phyloP scores from a whole-genome alignment of 2,329 filamentous ascomycete species.

The Hypoxylon sp. region DNA sequence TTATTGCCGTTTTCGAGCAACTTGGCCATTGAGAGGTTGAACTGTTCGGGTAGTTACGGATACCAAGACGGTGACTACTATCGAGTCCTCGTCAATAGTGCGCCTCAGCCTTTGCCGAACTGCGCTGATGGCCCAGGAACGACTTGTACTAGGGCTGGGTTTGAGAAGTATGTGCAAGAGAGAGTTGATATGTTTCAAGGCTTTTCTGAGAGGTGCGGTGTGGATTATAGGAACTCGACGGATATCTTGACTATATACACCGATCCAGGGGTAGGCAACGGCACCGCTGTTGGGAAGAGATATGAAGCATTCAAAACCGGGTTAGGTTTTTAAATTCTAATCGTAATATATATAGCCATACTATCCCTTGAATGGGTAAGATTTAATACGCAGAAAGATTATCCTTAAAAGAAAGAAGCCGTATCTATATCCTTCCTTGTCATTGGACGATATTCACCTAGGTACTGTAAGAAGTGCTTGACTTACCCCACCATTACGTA shows the following conservation, averaged over 20 bases:
- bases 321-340: constrained; percentile 15
- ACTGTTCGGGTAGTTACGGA: constrained; percentile 71
- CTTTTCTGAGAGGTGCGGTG: constrained; percentile 59
- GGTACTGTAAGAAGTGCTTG: not conserved
- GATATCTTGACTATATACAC: constrained; percentile 52
- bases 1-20: constrained; percentile 77
- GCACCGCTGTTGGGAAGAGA: constrained; percentile 53
- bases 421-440: no score
- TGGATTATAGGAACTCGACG: constrained; percentile 52
- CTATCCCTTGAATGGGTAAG: no score
- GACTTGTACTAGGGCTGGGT: constrained; percentile 59
- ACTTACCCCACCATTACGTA: not conserved
- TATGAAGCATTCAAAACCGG: constrained; percentile 40
- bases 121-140: constrained; percentile 63
- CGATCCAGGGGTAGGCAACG: constrained; percentile 48
- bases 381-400: not conserved
- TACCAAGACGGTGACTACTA: constrained; percentile 67
- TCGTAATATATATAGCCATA: not conserved
- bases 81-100: constrained; percentile 62
- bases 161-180: constrained; percentile 59
- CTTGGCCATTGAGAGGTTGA: constrained; percentile 75
- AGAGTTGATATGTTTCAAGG: constrained; percentile 58
- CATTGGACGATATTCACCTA: not conserved
- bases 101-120: constrained; percentile 60
- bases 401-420: no score